Base-by-base conservation (phyloP, 768 basidiomycete species). In the Tricholoma furcatifolium region DNA sequence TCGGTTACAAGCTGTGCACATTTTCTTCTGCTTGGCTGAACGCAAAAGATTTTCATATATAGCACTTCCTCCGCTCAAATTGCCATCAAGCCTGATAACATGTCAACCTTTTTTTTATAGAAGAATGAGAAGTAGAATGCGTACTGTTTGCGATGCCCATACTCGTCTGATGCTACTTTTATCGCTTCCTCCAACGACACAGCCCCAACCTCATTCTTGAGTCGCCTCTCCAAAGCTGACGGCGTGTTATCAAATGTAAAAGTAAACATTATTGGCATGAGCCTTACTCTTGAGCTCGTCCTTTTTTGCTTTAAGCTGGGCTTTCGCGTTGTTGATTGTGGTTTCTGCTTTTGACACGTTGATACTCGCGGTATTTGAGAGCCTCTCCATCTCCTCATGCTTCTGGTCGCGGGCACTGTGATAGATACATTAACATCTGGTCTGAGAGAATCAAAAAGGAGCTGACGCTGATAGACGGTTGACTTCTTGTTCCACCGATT, bases 1-100 rank as follows among this genome's bases (percentile, higher is more conserved):
- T 1, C 94, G 81, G 60, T 84, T 83, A 64, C 96, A 98, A 7
- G 84, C 84, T 10, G 80, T 74, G 62, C 96, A 99, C 0, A 75
- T 67, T 62, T 87, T 84, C 56, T 85, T 80, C 45, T 75, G 71
- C 63, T 80, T 81, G 31, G 88, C 91, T 1, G 69, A 66, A 14
- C 72, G 69, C 36, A 92, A 74, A 27, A 91, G 60, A 1, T 66
- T 65, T 51, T 83, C 73, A 51, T 82, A 95, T 32, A 79, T 74
- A 20, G 66, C 47, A 34, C 67, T 70, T 2, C 67, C 66, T 11
- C 70, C 72, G 27, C 63, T 59, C 24, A 64, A 55, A 34, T 52
- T 63, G 10, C 66, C 68, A 41, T 65, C 60, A 44, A 62, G 18
- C 24, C 73, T 74, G 39, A n/a, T 18, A 36, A 21, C 20, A 30